Conservation (phyloP, 1,284 basidiomycete species). For the Schizopora paradoxa region DNA sequence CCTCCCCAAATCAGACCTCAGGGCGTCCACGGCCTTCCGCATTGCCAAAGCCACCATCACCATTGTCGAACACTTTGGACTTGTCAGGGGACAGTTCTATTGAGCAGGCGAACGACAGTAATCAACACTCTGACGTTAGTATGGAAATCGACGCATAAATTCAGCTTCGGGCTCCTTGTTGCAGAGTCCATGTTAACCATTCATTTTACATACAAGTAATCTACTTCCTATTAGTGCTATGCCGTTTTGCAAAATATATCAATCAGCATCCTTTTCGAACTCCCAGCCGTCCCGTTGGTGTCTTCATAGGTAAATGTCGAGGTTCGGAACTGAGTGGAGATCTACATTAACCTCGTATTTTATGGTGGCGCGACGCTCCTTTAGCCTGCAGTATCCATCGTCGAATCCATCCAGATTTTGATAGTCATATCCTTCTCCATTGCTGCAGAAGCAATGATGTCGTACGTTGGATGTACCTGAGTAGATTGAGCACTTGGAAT, state of each 20-base stretch:
- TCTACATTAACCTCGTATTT: too few relatives aligned
- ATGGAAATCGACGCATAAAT: too few relatives aligned
- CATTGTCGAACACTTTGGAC: too few relatives aligned
- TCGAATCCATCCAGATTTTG: conserved; percentile 66
- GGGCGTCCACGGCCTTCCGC: too few relatives aligned
- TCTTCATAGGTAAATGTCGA: background rate
- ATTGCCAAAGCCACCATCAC: too few relatives aligned
- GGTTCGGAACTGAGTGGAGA: background rate
- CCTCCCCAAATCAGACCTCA: too few relatives aligned
- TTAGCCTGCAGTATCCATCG: conserved; percentile 14
- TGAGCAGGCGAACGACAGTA: too few relatives aligned
- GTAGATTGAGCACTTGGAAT: conserved; percentile 1
- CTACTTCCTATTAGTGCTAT: background rate
- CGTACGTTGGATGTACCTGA: conserved; percentile 67
- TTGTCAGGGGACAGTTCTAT: too few relatives aligned
- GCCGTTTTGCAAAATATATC: background rate
- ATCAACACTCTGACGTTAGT: too few relatives aligned
- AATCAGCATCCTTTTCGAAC: background rate
- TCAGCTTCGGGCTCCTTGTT: too few relatives aligned
- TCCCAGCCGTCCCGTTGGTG: background rate
- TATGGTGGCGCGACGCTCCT: conserved; percentile 18
- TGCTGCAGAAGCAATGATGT: conserved; percentile 75
- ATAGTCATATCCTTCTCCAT: conserved; percentile 84
- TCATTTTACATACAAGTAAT: too few relatives aligned
- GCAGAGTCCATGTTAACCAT: too few relatives aligned